Percentiles rank a stretch among this genome's conserved stretches.
Evolutionary conservation across 352 stramenopile species (phyloP).

Genomic region (Globisporangium cylindrosporum): DNA sequence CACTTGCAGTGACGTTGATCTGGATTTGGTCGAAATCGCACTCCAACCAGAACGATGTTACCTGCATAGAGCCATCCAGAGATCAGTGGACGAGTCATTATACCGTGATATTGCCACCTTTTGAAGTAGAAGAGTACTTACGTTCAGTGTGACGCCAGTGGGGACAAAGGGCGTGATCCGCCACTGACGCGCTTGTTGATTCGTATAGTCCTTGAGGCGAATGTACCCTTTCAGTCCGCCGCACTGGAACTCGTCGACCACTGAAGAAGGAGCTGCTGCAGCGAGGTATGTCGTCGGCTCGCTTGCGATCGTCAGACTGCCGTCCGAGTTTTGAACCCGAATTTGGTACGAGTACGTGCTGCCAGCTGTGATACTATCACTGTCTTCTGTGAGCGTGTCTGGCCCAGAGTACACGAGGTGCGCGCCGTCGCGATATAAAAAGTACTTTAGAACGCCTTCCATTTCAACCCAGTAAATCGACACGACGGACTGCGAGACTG

Average conservation of each 20-base stretch:
- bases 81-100: background rate
- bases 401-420: slow-evolving; percentile 24
- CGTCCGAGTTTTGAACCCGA: slow-evolving; percentile 21
- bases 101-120: too few species aligned
- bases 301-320: slow-evolving; percentile 23
- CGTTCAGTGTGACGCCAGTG: slow-evolving; percentile 31
- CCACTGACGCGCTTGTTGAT: slow-evolving; percentile 35
- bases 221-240: slow-evolving; percentile 29
- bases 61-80: slow-evolving; percentile 7
- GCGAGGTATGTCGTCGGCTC: slow-evolving; percentile 25
- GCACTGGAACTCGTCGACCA: slow-evolving; percentile 28
- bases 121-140: slow-evolving; percentile 13
- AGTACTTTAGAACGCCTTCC: slow-evolving; percentile 28
- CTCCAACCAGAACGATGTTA: slow-evolving; percentile 54
- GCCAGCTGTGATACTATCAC: slow-evolving; percentile 15
- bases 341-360: slow-evolving; percentile 45
- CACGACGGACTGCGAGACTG: slow-evolving; percentile 31
- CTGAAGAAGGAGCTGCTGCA: background rate
- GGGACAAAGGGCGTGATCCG: slow-evolving; percentile 28
- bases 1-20: slow-evolving; percentile 22
- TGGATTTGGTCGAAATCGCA: slow-evolving; percentile 50
- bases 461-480: slow-evolving; percentile 34
- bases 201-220: slow-evolving; percentile 36
- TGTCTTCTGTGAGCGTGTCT: slow-evolving; percentile 41
- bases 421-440: slow-evolving; percentile 32